Evolutionary conservation across 805 yeast species (phyloP).

Genomic region (Suhomyces faveliae): DNA sequence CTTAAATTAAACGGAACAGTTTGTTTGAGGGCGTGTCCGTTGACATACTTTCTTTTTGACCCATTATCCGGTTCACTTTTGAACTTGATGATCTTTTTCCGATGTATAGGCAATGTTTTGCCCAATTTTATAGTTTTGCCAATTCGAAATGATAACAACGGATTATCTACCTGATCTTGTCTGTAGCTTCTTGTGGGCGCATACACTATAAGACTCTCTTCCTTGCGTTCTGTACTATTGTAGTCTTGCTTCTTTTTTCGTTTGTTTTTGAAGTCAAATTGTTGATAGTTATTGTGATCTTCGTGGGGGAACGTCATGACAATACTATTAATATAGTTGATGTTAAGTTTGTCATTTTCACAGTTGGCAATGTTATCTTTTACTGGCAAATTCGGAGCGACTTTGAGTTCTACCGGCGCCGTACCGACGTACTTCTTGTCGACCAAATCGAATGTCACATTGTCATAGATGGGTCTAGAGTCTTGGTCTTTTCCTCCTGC

Average conservation of each 20-base stretch:
- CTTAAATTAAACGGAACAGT: conserved; percentile 48
- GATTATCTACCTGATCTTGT: conserved; percentile 21
- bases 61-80: background rate
- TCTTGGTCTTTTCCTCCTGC: conserved; percentile 51
- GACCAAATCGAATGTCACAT: conserved; percentile 46
- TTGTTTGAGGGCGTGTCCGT: conserved; percentile 8
- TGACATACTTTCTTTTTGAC: background rate
- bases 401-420: conserved; percentile 17
- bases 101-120: conserved; percentile 30
- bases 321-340: conserved; percentile 34
- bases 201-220: conserved; percentile 29
- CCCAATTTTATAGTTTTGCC: conserved; percentile 34
- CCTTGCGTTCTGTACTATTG: conserved; percentile 4
- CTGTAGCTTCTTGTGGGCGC: conserved; percentile 24
- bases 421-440: conserved; percentile 32
- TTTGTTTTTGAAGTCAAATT: conserved; percentile 2
- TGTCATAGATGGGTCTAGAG: conserved; percentile 30
- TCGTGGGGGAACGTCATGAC: conserved; percentile 33
- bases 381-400: conserved; percentile 5
- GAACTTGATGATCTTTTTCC: conserved; percentile 15
- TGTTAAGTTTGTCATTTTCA: conserved; percentile 19
- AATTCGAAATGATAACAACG: conserved; percentile 34
- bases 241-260: conserved; percentile 3
- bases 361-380: conserved; percentile 13
- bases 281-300: conserved; percentile 15